Percentiles rank a stretch among this genome's conserved stretches.
Conservation (phyloP, 495 filamentous ascomycete genomes). For the Penicilliopsis zonata region DNA sequence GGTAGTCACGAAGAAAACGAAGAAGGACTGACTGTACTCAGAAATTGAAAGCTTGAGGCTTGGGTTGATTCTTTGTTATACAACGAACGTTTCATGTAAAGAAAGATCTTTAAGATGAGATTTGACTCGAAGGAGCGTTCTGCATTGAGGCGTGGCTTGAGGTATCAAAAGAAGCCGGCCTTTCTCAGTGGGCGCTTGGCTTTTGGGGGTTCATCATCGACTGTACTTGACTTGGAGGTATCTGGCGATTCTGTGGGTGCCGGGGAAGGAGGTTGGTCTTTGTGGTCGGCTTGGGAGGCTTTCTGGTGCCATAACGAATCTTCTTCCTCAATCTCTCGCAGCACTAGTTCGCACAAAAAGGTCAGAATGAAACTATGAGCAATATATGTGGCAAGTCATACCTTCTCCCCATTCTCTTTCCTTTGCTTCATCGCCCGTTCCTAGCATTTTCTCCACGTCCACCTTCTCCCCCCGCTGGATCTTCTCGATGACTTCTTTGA, state of each 20-base stretch:
- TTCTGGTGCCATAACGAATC: conserved; percentile 48
- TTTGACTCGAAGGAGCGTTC: neutral
- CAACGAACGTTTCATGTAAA: no score
- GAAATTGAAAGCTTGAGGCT: no score
- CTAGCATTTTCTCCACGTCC: conserved; percentile 74
- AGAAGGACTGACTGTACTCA: no score
- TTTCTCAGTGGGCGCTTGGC: conserved; percentile 1
- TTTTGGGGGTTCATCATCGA: conserved; percentile 7
- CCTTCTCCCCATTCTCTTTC: conserved; percentile 87
- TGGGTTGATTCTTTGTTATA: no score
- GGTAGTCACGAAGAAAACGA: no score
- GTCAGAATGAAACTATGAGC: conserved; percentile 2
- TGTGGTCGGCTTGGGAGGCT: conserved; percentile 3
- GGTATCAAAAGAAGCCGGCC: conserved; percentile 1
- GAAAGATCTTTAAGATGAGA: no score
- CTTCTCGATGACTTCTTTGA: conserved; percentile 73
- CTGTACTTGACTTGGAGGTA: neutral
- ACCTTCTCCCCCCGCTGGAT: conserved; percentile 80
- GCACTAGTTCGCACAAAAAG: no score
- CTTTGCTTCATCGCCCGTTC: conserved; percentile 61
- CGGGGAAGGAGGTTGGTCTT: neutral
- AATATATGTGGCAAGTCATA: conserved; percentile 16
- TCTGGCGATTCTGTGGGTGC: neutral
- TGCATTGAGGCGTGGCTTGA: no score
- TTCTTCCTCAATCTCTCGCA: conserved; percentile 72